Base-by-base conservation (phyloP, 352 stramenopile genomes). In the Phytophthora melonis region DNA sequence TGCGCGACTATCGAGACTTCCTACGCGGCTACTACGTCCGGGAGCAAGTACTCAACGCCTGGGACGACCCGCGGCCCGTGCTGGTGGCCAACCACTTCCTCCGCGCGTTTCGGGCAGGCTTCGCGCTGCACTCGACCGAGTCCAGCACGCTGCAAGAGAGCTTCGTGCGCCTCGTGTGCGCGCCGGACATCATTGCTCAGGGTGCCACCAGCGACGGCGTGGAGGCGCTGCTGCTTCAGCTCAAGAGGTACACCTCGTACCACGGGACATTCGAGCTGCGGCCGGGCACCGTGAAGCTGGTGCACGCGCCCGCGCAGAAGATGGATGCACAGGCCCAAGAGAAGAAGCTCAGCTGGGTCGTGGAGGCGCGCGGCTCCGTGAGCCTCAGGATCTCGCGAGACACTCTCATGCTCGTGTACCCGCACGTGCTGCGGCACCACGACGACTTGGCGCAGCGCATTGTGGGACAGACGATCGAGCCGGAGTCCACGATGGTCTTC, bases 231-330 rank as follows among this genome's bases (percentile, higher is more conserved):
- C 64, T 91, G 41, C 65, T 91, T 10, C 86, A 93, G 67, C 63
- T 93, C 2, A 91, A 93, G 69, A 73, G 86, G 11, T 93, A 92
- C 56, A 84, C 86, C 21, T 93, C 86, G 34, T 93, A 92, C 56
- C 84, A 93, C 58, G 74, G 82, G 6, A 74, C 83, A 5, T 84
- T 90, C 52, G 80, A 87, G 59, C 64, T 92, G 34, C 56, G 62
- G 10, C 52, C 66, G 8, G 43, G 66, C 7, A 43, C 66, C 1
- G 21, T 78, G 6, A 27, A 23, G 9, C 67, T 89, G 4, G 16
- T 89, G 2, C 71, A 85, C 59, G 70, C 74, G 0, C 77, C 73
- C 2, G 45, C 43, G 14, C 41, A 66, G 34, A 16, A 70, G 55
- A 23, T 61, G 19, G 58, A 70, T 23, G 27, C 3, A 25, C 30